Base-by-base conservation (phyloP, 2,329 filamentous ascomycete species). In the Microsporum canis region DNA sequence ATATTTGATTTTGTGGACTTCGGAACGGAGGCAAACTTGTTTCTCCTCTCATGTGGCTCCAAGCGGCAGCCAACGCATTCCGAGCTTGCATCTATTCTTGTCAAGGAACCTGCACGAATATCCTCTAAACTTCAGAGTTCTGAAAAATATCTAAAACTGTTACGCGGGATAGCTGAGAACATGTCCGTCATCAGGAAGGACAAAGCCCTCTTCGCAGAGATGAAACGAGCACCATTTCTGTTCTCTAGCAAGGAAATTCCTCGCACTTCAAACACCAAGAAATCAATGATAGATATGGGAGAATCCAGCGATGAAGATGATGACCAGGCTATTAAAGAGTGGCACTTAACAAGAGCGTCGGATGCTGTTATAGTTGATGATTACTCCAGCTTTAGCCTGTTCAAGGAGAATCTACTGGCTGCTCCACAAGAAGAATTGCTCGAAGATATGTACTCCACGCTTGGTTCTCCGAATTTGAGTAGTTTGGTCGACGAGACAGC, bases 1-100 rank as follows among this genome's bases (percentile, higher is more conserved):
- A 95, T 99, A 36, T 96, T 99, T 66, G 91, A 97, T 71, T 99
- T 96, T 73, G 91, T 97, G 12, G 89, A 97, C 71, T 99, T 96
- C 75, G 91, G 92, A 0, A 77, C 81, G 38, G 86, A 92, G 70
- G 92, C 89, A 1, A 97, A 97, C 68, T 80, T 88, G 0, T 99
- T 99, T 69, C 77, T 99, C 17, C 83, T 91, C 67, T 88, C 89
- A 64, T 89, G 91, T 65, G 94, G 94, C 7, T 92, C 91, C 2
- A 96, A 95, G 73, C 86, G 84, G 64, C 92, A 99, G 72, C 94
- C 94, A 3, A 95, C 88, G 2, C 94, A 89, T 67, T 72, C 83
- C 2, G 94, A 99, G 72, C 83, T 99, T 66, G 92, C 91, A 3
- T 81, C 84, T 43, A 84, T 95, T 73, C 82, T 94, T n/a, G 89